Percentiles rank a stretch among this genome's conserved stretches.
phyloP scores from a whole-genome alignment of 371 early-diverging fungal genomes.

The Gilbertella persicaria region DNA sequence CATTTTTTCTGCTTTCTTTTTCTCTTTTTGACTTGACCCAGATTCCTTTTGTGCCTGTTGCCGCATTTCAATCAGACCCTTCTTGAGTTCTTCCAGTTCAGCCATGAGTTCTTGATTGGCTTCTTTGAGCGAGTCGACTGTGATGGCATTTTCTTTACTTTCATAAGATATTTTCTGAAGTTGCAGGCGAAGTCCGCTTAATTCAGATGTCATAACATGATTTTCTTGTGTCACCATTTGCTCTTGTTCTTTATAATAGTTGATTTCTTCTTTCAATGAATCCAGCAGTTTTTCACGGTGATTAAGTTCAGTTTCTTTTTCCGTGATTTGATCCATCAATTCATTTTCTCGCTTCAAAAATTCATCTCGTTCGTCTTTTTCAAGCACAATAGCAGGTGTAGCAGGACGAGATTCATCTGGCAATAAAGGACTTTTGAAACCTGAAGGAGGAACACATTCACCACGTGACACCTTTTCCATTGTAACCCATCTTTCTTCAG shows the following conservation, averaged over 20 bases:
- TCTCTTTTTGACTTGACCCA: slow-evolving; percentile 71
- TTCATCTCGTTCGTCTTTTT: slow-evolving; percentile 92
- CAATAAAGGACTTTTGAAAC: slow-evolving; percentile 24
- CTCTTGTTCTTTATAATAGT: slow-evolving; percentile 61
- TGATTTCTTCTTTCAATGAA: slow-evolving; percentile 68
- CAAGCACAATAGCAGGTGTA: slow-evolving; percentile 77
- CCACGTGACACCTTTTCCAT: slow-evolving; percentile 67
- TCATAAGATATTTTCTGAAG: slow-evolving; percentile 86
- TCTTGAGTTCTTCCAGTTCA: slow-evolving; percentile 76
- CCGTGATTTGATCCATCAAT: slow-evolving; percentile 85
- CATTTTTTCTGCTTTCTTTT: slow-evolving; percentile 81
- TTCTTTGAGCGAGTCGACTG: slow-evolving; percentile 83
- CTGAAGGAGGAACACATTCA: slow-evolving; percentile 54
- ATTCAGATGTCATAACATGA: slow-evolving; percentile 64
- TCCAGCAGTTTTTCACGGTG: slow-evolving; percentile 58
- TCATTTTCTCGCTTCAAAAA: slow-evolving; percentile 94
- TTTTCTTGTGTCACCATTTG: slow-evolving; percentile 61
- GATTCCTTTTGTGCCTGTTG: slow-evolving; percentile 56
- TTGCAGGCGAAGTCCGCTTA: slow-evolving; percentile 76
- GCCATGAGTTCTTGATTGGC: slow-evolving; percentile 72
- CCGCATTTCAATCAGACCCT: slow-evolving; percentile 48
- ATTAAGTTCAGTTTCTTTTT: slow-evolving; percentile 77
- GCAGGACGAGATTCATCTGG: slow-evolving; percentile 67
- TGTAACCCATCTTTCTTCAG: slow-evolving; percentile 73
- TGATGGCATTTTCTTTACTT: slow-evolving; percentile 82